These are phyloP conservation scores for Starmera caribaea DNA, from an alignment of 805 yeast species.

Conservation along the genomic window DNA sequence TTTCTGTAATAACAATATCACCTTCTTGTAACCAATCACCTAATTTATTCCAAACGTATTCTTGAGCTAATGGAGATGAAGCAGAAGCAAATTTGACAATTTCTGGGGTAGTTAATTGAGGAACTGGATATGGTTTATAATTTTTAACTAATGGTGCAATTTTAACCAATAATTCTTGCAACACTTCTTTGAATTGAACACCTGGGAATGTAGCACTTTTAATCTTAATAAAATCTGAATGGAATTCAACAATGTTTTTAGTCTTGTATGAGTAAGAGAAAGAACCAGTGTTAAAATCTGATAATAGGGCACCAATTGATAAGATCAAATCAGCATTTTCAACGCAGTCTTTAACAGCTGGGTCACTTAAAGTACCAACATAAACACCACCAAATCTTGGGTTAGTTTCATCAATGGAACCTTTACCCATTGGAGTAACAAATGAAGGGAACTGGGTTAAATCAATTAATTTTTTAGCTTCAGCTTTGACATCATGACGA, in stretches of 20 bases:
- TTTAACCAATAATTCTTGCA: conserved; percentile 31
- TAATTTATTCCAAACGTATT: conserved; percentile 60
- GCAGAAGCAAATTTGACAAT: conserved; percentile 34
- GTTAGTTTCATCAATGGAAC: conserved; percentile 62
- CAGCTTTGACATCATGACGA: conserved; percentile 61
- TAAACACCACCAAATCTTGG: conserved; percentile 78
- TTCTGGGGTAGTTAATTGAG: conserved; percentile 37
- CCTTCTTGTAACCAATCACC: conserved; percentile 56
- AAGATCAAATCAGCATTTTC: conserved; percentile 68
- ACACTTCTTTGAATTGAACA: conserved; percentile 55
- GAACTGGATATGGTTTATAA: conserved; percentile 47
- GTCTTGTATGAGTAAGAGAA: conserved; percentile 70
- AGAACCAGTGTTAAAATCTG: conserved; percentile 88
- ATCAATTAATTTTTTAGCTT: conserved; percentile 52
- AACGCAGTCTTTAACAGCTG: conserved; percentile 62
- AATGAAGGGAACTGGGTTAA: conserved; percentile 72
- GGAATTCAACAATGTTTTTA: conserved; percentile 69
- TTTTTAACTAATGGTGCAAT: conserved; percentile 29
- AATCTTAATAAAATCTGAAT: conserved; percentile 65
- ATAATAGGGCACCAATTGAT: conserved; percentile 73
- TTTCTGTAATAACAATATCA: conserved; percentile 60
- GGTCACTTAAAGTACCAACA: conserved; percentile 71
- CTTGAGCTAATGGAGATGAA: conserved; percentile 44
- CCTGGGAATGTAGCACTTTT: conserved; percentile 63
- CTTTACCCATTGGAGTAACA: conserved; percentile 89